Evolutionary conservation across 2,329 filamentous ascomycete genomes (phyloP).

Genomic region (Incumbomyces lentus): DNA sequence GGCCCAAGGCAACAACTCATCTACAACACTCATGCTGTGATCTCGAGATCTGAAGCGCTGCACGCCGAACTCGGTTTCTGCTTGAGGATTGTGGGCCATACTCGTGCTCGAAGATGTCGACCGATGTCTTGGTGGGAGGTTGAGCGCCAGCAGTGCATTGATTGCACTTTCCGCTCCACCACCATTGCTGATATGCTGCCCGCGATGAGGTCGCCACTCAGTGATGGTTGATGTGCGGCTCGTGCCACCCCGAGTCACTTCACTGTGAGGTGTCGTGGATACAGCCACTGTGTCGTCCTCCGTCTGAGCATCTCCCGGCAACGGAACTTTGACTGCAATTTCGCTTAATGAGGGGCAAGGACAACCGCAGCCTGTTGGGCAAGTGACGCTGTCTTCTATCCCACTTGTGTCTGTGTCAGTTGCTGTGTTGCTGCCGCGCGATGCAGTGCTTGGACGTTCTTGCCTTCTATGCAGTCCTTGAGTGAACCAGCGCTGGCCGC

Average conservation of each 20-base stretch:
- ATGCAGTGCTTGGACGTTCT: too few relatives aligned
- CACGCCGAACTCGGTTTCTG: background rate
- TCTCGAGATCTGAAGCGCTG: background rate
- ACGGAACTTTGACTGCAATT: background rate
- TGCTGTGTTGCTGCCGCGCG: too few relatives aligned
- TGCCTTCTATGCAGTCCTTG: too few relatives aligned
- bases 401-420: slow-evolving; percentile 13
- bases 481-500: slow-evolving; percentile 34
- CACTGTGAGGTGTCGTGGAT: background rate
- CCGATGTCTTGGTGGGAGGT: slow-evolving; percentile 6
- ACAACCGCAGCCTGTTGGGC: slow-evolving; percentile 40
- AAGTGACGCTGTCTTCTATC: slow-evolving; percentile 19
- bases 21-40: slow-evolving; percentile 9
- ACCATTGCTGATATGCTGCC: slow-evolving; percentile 4
- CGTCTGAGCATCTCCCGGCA: background rate
- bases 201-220: slow-evolving; percentile 1
- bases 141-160: slow-evolving; percentile 15
- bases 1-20: slow-evolving; percentile 17
- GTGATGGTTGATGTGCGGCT: background rate
- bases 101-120: background rate
- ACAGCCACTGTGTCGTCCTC: background rate
- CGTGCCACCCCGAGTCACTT: slow-evolving; percentile 1
- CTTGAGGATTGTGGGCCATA: background rate
- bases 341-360: slow-evolving; percentile 28
- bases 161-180: slow-evolving; percentile 10